Base-by-base conservation (phyloP, 164 flowering plant genomes). In the Sedum album region DNA sequence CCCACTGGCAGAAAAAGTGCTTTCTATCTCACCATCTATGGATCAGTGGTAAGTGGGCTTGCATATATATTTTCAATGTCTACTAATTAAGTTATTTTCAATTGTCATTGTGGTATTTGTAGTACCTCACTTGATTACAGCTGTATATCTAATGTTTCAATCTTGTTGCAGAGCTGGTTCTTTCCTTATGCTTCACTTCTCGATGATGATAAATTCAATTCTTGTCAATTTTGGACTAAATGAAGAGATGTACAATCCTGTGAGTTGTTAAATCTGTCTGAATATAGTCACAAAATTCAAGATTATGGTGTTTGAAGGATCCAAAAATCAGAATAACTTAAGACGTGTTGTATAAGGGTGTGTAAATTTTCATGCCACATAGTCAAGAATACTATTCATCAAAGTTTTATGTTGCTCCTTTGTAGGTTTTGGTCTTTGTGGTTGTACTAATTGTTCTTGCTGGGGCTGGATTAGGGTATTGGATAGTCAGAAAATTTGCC, bases 401-500 rank as follows among this genome's bases (percentile, higher is more conserved):
- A 28, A 28, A 23, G 5, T 11, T 57, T 2, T 26, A 15, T 57
- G 20, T 5, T 26, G 33, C 14, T 64, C 23, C 2, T 2, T 57
- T 28, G 3, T 90, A 93, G 98, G 95, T 93, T 31, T 77, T 83
- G 53, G 39, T 85, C 35, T 79, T 90, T 72, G n/a, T 81, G 44
- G 51, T 82, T 9, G 79, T 86, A 36, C 83, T 83, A 31, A 74
- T 90, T 61, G 31, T 83, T 46, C 78, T 93, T 64, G 79, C 89
- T 9, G 98, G 98, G 76, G 98, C 98, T 78, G 96, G 84, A 67
- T 72, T 90, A 38, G 98, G 98, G 35, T 90, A 74, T 74, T 93
- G 90, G 90, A 80, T 84, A 62, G 93, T 93, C 55, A 85, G 92
- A 67, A 90, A 83, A 73, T 93, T 80, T 82, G 82, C 90, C 18